Evolutionary conservation across 2,329 filamentous ascomycete species (phyloP), one percentile per base, ranked within the genome.

Genomic region (Zymoseptoria ardabiliae): DNA sequence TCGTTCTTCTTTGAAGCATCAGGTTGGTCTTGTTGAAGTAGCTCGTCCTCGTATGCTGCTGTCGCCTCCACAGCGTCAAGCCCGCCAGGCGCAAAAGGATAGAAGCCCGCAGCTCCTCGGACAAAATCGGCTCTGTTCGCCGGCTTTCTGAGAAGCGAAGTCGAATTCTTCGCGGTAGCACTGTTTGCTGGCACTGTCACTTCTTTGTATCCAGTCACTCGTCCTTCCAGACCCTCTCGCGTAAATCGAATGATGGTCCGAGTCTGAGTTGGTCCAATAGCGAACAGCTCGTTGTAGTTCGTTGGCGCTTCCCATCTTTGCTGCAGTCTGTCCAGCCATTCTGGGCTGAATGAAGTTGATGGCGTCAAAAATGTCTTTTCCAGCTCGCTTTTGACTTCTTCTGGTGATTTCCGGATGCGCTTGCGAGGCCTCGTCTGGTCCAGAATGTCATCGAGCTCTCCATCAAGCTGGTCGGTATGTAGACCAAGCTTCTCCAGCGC

Each of bases 161-260:
- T 97, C 2, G 91, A 97, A 71, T 96, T 96, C 76, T 97, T 99
- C 53, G 91, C 93, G 17, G 90, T 97, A 17, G 89, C 90, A 68
- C 89, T 95, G 69, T 86, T 89, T 35, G 90, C 90, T 4, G 93
- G 91, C 8, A 97, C 86, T 0, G 94, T 97, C 55, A 97, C 90
- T 73, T 97, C 94, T 71, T 87, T 89, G 75, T 99, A 97, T 55
- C 92, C 92, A 8, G 90, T 96, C 22, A 99, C 93, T 56, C 88
- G 84, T 21, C 94, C 94, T 75, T 97, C 91, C 13, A 97, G 81
- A 5, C 94, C 94, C 75, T 96, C 91, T 58, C 94, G 84, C 51
- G 86, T 88, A 73, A 99, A 99, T 28, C 94, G 86, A 25, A 91
- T 96, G 66, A 97, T 87, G n/a, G 92, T 97, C 59, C 94, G 85